Percentiles rank a stretch among this genome's conserved stretches.
These are phyloP conservation scores for Lactarius evosmus DNA, from an alignment of 768 basidiomycete species.

Conservation along the genomic window DNA sequence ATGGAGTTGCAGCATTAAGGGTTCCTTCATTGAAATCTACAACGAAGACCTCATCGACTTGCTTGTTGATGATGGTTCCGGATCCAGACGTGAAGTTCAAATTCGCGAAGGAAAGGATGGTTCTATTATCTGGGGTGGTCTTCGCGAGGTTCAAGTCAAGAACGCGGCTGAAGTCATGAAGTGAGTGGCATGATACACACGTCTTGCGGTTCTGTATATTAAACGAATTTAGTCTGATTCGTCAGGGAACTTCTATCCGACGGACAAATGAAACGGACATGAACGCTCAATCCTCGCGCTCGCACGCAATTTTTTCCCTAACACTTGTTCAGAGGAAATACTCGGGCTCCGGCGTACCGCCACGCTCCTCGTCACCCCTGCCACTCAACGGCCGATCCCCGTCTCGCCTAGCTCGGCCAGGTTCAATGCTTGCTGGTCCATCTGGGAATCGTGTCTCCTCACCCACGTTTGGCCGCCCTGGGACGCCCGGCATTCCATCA, in stretches of 20 bases:
- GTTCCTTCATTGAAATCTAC: slow-evolving; percentile 96
- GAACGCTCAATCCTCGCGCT: slow-evolving; percentile 97
- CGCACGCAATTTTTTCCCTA: slow-evolving; percentile 98
- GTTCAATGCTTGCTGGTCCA: slow-evolving; percentile 59
- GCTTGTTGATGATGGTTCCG: slow-evolving; percentile 69
- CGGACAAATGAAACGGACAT: slow-evolving; percentile 97
- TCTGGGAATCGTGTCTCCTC: slow-evolving; percentile 59
- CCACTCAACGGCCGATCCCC: slow-evolving; percentile 70
- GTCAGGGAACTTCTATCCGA: slow-evolving; percentile 84
- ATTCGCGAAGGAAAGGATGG: slow-evolving; percentile 98
- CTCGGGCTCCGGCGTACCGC: slow-evolving; percentile 63
- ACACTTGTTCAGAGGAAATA: slow-evolving; percentile 90
- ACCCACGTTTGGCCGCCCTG: slow-evolving; percentile 73
- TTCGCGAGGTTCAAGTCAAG: slow-evolving; percentile 87
- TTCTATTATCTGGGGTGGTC: slow-evolving; percentile 94
- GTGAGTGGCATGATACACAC: slow-evolving; percentile 45
- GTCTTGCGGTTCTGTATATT: slow-evolving; percentile 22
- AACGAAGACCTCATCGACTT: slow-evolving; percentile 99
- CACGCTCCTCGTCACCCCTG: slow-evolving; percentile 74
- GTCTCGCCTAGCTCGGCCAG: slow-evolving; percentile 79
- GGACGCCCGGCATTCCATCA: slow-evolving; percentile 73
- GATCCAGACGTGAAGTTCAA: slow-evolving; percentile 79
- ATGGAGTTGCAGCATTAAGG: slow-evolving; percentile 80
- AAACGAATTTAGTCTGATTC: slow-evolving; percentile 61
- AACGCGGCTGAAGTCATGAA: slow-evolving; percentile 88